Evolutionary conservation across 1,139 yeast species (phyloP), one percentile per base, ranked within the genome.

Genomic region (Saccharomyces hybrid): DNA sequence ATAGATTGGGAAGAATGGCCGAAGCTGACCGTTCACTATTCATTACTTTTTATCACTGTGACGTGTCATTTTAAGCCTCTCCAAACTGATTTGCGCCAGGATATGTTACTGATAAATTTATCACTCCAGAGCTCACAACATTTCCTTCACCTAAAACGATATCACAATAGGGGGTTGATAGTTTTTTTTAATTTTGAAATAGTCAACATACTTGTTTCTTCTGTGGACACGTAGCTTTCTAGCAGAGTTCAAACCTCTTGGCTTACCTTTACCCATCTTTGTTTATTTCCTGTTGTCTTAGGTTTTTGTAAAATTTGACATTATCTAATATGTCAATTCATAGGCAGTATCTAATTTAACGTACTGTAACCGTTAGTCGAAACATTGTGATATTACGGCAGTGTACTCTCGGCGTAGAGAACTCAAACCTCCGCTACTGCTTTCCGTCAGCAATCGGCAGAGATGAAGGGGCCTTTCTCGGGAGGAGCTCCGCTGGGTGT

Each of bases 141-240:
- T 7, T 19, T 23, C 19, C 27, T 23, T 4, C 14, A 49, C 16
- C 19, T 34, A 13, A 27, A 13, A 27, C 8, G 3, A 28, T 11
- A 25, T 48, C 27, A 19, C 44, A 19, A 19, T 28, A 29, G 14
- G 26, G 23, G 26, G 9, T 14, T 4, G 16, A 26, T 26, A 23
- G 25, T 26, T 26, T 26, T 26, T 48, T 48, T 48, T 11, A 13
- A n/a, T n/a, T 9, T 26, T 14, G 9, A 27, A 52, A 53, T 29
- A 28, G 41, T 46, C 52, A 64, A 76, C 78, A 73, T 74, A 75
- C 79, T 93, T 93, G 86, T 91, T 91, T 82, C 99, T 95, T 82
- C 99, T 93, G 90, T 88, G 95, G 79, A 86, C 91, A 86, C 99
- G 91, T 81, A 95, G 87, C 86, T 95, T 93, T 88, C 99, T 90